A percentile compares a stretch with the other conserved stretches of the same genome.
phyloP scores from a whole-genome alignment of 2,329 filamentous ascomycete genomes.

The Monosporascus sp. region DNA sequence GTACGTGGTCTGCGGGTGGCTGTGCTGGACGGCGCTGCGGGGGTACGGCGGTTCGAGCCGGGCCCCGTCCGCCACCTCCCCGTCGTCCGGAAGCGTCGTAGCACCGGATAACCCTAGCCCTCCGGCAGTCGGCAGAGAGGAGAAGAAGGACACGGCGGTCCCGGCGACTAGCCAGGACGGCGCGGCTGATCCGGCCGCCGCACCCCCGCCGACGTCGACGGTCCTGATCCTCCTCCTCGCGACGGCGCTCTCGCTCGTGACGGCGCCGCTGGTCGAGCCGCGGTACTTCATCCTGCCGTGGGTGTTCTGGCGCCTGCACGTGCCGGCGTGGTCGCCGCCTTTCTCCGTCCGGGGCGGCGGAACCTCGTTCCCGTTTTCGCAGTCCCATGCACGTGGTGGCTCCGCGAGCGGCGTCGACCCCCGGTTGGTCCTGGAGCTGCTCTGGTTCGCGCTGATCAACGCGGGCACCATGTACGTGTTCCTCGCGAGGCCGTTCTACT shows the following conservation, averaged over 20 bases:
- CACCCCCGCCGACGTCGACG: constrained; percentile 42
- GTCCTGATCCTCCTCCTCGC: constrained; percentile 58
- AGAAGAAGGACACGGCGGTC: background rate
- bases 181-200: constrained; percentile 19
- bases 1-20: constrained; percentile 67
- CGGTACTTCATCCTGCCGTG: constrained; percentile 95
- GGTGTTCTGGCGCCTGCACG: constrained; percentile 83
- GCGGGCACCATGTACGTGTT: constrained; percentile 65
- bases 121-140: background rate
- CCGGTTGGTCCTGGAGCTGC: constrained; percentile 35
- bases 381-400: background rate
- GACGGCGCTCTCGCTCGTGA: constrained; percentile 73
- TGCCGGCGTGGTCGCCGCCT: constrained; percentile 47
- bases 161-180: constrained; percentile 12
- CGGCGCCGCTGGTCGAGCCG: constrained; percentile 88
- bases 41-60: constrained; percentile 24
- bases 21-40: constrained; percentile 59
- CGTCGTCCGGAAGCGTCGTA: too few species aligned
- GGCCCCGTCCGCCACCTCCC: too few species aligned
- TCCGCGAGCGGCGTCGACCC: background rate
- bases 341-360: too few species aligned
- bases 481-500: constrained; percentile 61
- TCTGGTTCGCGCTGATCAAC: constrained; percentile 65
- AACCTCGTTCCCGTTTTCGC: background rate
- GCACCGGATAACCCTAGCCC: background rate